Conservation (phyloP, 2,329 filamentous ascomycete species). For the Colletotrichum paranaense region DNA sequence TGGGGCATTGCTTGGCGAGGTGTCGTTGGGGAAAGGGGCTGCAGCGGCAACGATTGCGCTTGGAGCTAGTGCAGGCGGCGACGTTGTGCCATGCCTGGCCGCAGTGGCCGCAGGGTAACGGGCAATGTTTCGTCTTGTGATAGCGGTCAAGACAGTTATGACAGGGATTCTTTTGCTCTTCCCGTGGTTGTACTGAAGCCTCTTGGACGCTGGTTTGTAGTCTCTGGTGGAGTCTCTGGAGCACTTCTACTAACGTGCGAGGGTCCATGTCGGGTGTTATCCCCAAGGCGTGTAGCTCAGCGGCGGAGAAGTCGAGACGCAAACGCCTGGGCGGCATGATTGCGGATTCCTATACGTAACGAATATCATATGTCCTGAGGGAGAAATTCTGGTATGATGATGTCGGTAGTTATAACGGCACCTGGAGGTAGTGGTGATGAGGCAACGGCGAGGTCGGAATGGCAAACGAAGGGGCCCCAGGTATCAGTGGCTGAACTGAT, state of each 20-base stretch:
- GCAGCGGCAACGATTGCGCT: slow-evolving; percentile 52
- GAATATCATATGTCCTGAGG: not conserved
- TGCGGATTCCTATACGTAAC: not conserved
- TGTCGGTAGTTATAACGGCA: not conserved
- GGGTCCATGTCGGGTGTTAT: not conserved
- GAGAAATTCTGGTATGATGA: not conserved
- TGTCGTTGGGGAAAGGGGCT: slow-evolving; percentile 51
- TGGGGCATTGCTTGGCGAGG: slow-evolving; percentile 43
- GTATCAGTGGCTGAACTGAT: not conserved
- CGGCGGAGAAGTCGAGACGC: not conserved
- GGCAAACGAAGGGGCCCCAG: not conserved
- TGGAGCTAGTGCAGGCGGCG: slow-evolving; percentile 43
- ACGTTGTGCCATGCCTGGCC: slow-evolving; percentile 43
- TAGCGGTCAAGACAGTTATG: slow-evolving; percentile 43
- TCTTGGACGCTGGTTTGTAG: too few relatives aligned
- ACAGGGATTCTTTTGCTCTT: slow-evolving; percentile 1
- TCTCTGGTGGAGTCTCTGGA: not conserved
- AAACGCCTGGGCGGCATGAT: not conserved
- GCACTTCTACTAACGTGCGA: not conserved
- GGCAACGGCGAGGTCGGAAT: not conserved
- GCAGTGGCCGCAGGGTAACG: slow-evolving; percentile 48
- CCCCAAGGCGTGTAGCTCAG: not conserved
- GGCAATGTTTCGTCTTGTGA: slow-evolving; percentile 43
- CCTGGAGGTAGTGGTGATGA: not conserved
- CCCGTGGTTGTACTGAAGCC: too few relatives aligned